These are phyloP conservation scores for Juglanconis juglandina DNA, from an alignment of 2,329 filamentous ascomycete genomes.

Conservation along the genomic window DNA sequence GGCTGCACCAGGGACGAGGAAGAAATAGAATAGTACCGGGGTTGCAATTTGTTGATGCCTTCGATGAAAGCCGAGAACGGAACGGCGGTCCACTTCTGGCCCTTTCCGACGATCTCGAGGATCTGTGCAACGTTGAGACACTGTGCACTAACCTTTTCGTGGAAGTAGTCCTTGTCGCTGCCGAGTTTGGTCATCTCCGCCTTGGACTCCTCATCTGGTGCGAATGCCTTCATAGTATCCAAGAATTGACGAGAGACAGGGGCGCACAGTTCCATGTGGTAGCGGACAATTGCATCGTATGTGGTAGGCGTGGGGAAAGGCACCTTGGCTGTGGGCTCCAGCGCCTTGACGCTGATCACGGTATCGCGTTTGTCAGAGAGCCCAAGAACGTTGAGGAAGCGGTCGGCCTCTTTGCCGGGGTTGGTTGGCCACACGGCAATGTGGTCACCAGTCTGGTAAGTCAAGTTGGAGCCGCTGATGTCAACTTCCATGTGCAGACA, in stretches of 20 bases:
- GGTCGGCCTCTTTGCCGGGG: constrained; percentile 84
- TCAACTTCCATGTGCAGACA: constrained; percentile 96
- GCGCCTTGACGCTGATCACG: constrained; percentile 83
- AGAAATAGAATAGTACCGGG: constrained; percentile 98
- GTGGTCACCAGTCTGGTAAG: constrained; percentile 95
- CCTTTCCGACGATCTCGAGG: constrained; percentile 68
- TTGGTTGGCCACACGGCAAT: constrained; percentile 98
- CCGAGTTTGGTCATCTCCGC: constrained; percentile 85
- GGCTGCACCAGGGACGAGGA: constrained; percentile 93
- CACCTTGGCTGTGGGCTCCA: constrained; percentile 94
- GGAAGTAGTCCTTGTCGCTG: constrained; percentile 92
- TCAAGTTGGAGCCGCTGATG: constrained; percentile 81
- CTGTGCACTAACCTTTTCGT: constrained; percentile 74
- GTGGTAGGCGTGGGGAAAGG: constrained; percentile 97
- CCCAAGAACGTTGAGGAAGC: constrained; percentile 76
- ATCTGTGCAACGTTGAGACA: constrained; percentile 89
- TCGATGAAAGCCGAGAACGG: constrained; percentile 96
- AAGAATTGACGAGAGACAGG: constrained; percentile 96
- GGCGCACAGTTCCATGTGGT: constrained; percentile 94
- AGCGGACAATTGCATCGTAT: constrained; percentile 87
- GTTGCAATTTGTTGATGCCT: constrained; percentile 89
- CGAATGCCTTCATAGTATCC: constrained; percentile 80
- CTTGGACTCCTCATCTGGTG: constrained; percentile 80
- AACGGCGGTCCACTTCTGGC: constrained; percentile 74
- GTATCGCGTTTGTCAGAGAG: constrained; percentile 72